Percentiles rank a stretch among this genome's conserved stretches.
These are phyloP conservation scores for Haberlea rhodopensis DNA, from an alignment of 257 asterid genomes.

Conservation along the genomic window DNA sequence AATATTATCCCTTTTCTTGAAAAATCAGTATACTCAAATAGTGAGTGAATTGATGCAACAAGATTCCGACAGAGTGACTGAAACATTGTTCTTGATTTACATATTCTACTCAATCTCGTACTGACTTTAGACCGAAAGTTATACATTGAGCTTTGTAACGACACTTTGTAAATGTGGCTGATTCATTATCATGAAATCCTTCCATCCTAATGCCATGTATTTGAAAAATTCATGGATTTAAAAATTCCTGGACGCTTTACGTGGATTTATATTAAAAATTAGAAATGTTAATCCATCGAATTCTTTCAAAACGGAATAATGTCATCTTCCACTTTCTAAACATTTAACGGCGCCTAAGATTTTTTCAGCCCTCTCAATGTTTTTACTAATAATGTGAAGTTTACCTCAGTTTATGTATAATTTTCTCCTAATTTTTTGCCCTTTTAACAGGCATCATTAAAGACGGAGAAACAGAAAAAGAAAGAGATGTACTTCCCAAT, in stretches of 20 bases:
- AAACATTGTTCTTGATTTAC: background rate
- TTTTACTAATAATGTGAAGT: no score
- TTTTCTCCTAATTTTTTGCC: background rate
- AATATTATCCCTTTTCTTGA: background rate
- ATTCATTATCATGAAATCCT: background rate
- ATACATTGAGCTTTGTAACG: background rate
- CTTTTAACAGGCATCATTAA: slow-evolving; percentile 47
- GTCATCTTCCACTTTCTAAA: no score
- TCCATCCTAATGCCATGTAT: background rate
- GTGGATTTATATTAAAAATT: no score
- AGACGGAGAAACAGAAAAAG: slow-evolving; percentile 61
- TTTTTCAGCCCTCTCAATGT: no score
- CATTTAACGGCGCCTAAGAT: no score
- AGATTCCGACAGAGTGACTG: no score
- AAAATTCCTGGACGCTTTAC: no score
- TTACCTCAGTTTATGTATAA: no score
- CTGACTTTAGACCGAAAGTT: background rate
- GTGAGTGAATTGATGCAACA: background rate
- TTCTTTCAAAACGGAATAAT: no score
- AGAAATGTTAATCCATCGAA: no score
- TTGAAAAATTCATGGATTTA: background rate
- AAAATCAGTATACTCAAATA: background rate
- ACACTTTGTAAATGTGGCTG: background rate
- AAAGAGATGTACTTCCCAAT: slow-evolving; percentile 64
- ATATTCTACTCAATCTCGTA: background rate